Percentiles rank a stretch among this genome's conserved stretches.
Evolutionary conservation across 495 filamentous ascomycete genomes (phyloP).

Genomic region (Penicillium robsamsonii): DNA sequence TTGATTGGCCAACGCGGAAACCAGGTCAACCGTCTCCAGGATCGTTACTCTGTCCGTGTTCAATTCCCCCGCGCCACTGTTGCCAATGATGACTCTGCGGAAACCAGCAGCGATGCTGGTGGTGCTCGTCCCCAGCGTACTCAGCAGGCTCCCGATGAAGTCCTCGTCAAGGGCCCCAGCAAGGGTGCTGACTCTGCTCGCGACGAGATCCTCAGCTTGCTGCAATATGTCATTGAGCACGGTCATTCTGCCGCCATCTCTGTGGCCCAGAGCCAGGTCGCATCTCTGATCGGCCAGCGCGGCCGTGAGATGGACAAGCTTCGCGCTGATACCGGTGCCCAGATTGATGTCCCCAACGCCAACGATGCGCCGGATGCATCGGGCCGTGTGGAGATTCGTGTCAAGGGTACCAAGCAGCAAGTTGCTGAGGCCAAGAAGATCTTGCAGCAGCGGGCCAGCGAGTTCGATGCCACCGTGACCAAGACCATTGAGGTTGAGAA

Average conservation of each 20-base stretch:
- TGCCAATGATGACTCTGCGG: conserved; percentile 59
- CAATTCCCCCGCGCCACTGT: conserved; percentile 81
- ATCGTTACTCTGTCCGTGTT: conserved; percentile 86
- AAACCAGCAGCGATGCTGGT: conserved; percentile 69
- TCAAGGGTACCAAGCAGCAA: conserved; percentile 86
- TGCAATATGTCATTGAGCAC: conserved; percentile 85
- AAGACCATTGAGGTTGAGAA: conserved; percentile 84
- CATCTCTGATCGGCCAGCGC: conserved; percentile 84
- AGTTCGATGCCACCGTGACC: conserved; percentile 82
- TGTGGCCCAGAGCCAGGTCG: conserved; percentile 83
- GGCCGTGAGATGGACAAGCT: conserved; percentile 88
- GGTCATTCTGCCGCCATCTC: conserved; percentile 74
- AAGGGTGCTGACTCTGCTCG: conserved; percentile 87
- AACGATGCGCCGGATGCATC: conserved; percentile 58
- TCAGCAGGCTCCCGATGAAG: conserved; percentile 83
- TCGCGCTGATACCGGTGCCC: conserved; percentile 74
- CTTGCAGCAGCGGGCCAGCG: conserved; percentile 74
- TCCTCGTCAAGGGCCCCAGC: conserved; percentile 84
- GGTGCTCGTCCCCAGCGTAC: conserved; percentile 54
- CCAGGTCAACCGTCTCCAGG: conserved; percentile 69
- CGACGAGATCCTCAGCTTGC: conserved; percentile 79
- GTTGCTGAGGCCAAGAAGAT: conserved; percentile 88
- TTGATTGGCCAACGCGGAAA: conserved; percentile 63
- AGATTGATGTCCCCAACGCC: conserved; percentile 81
- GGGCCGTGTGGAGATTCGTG: conserved; percentile 73